Conservation (phyloP, 2,329 filamentous ascomycete genomes). For the Blumeria graminis region DNA sequence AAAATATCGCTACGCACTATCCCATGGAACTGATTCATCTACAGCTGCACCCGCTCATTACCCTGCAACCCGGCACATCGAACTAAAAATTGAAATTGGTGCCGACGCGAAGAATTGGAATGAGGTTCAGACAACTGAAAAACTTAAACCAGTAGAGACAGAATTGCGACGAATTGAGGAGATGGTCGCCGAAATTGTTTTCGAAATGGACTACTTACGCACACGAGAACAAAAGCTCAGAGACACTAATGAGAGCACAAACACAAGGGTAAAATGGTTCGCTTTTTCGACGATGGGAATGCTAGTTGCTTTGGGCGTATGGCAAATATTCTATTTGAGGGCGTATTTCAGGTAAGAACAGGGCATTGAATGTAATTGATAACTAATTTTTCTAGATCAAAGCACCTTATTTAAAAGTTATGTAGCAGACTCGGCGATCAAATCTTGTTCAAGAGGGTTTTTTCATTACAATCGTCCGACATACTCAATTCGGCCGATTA, state of each 20-base stretch:
- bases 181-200: conserved; percentile 65
- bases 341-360: conserved; percentile 66
- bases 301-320: conserved; percentile 67
- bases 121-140: conserved; percentile 85
- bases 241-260: conserved; percentile 98
- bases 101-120: conserved; percentile 76
- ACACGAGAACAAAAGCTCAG: conserved; percentile 76
- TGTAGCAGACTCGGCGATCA: not conserved
- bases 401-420: conserved; percentile 39
- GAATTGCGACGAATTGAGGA: conserved; percentile 86
- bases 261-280: conserved; percentile 97
- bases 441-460: too few species aligned
- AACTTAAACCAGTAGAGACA: conserved; percentile 89
- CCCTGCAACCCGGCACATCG: conserved; percentile 35
- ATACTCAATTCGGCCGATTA: too few species aligned
- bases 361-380: not conserved
- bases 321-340: conserved; percentile 94
- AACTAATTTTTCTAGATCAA: conserved; percentile 24
- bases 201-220: conserved; percentile 91
- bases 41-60: not conserved
- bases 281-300: conserved; percentile 82
- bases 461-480: too few species aligned
- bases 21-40: not conserved
- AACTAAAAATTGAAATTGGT: conserved; percentile 17
- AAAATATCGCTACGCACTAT: not conserved